phyloP scores from a whole-genome alignment of 257 asterid genomes.

The Asclepias syriaca region DNA sequence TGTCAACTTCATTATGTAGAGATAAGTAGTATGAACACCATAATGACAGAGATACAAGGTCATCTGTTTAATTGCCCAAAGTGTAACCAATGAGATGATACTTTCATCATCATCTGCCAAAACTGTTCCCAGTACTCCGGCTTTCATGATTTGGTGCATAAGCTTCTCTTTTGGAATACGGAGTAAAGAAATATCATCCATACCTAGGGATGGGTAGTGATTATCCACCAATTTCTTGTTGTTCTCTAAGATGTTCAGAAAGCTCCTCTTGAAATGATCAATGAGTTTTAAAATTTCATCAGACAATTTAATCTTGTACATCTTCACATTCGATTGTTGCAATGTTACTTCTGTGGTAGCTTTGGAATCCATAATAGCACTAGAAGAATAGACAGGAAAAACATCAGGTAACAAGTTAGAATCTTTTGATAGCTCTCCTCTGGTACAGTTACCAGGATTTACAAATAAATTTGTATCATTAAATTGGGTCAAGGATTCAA shows the following conservation, averaged over 20 bases:
- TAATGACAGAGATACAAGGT: conserved; percentile 62
- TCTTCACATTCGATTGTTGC: conserved; percentile 42
- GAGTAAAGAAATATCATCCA: conserved; percentile 31
- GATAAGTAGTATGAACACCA: conserved; percentile 48
- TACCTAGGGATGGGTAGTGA: conserved; percentile 26
- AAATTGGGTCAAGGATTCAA: conserved; percentile 47
- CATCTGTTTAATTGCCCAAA: conserved; percentile 58
- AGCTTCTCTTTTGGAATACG: conserved; percentile 39
- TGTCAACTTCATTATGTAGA: conserved; percentile 40
- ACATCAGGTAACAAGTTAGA: conserved; percentile 31
- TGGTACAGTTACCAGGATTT: conserved; percentile 42
- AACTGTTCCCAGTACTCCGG: conserved; percentile 20
- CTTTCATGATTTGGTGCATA: conserved; percentile 28
- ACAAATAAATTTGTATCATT: conserved; percentile 56
- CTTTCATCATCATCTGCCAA: conserved; percentile 27
- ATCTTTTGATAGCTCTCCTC: conserved; percentile 35
- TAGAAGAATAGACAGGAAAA: conserved; percentile 27
- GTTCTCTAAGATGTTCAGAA: conserved; percentile 36
- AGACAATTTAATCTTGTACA: conserved; percentile 44
- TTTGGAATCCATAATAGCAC: conserved; percentile 28
- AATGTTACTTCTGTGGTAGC: conserved; percentile 32
- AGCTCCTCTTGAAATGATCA: conserved; percentile 33
- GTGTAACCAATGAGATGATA: conserved; percentile 28
- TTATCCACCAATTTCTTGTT: conserved; percentile 26
- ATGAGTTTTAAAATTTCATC: conserved; percentile 33